Conservation (phyloP, 306 rosid genomes). For the Datisca glomerata region DNA sequence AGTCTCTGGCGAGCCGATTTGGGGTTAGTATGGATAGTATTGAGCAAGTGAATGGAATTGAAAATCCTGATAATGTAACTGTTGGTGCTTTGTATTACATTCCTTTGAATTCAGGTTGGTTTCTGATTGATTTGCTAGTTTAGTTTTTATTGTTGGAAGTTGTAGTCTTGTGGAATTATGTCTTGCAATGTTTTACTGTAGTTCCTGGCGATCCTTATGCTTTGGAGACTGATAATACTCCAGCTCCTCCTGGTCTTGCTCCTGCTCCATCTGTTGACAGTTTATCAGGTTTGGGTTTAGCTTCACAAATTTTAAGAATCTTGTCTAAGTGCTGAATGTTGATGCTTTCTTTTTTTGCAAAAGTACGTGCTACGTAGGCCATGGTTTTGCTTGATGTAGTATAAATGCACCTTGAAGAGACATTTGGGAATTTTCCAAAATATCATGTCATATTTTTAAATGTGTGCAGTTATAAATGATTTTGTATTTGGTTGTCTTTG, state of each 20-base stretch:
- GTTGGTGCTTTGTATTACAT: slow-evolving; percentile 76
- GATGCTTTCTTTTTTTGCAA: too few relatives aligned
- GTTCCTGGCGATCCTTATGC: slow-evolving; percentile 94
- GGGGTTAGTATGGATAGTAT: slow-evolving; percentile 96
- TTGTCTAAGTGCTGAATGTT: too few relatives aligned
- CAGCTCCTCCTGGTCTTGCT: slow-evolving; percentile 49
- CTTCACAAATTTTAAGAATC: too few relatives aligned
- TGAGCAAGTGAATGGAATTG: slow-evolving; percentile 67
- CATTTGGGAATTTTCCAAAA: too few relatives aligned
- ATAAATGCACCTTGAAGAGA: too few relatives aligned
- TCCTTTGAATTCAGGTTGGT: slow-evolving; percentile 85
- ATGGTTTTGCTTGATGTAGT: too few relatives aligned
- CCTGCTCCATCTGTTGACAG: slow-evolving; percentile 36
- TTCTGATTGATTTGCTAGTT: too few relatives aligned
- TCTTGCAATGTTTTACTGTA: slow-evolving; percentile 23
- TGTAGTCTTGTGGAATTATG: neutral
- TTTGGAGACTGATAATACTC: slow-evolving; percentile 35
- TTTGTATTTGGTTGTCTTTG: too few relatives aligned
- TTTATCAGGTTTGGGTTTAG: slow-evolving; percentile 59
- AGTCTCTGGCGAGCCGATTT: slow-evolving; percentile 76
- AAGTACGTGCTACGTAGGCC: too few relatives aligned
- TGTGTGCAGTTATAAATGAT: too few relatives aligned
- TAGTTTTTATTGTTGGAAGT: slow-evolving; percentile 7
- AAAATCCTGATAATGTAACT: slow-evolving; percentile 70
- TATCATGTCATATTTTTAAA: too few relatives aligned